These are phyloP conservation scores for Chytridium lagenaria DNA, from an alignment of 371 early-diverging fungal genomes.

Conservation along the genomic window DNA sequence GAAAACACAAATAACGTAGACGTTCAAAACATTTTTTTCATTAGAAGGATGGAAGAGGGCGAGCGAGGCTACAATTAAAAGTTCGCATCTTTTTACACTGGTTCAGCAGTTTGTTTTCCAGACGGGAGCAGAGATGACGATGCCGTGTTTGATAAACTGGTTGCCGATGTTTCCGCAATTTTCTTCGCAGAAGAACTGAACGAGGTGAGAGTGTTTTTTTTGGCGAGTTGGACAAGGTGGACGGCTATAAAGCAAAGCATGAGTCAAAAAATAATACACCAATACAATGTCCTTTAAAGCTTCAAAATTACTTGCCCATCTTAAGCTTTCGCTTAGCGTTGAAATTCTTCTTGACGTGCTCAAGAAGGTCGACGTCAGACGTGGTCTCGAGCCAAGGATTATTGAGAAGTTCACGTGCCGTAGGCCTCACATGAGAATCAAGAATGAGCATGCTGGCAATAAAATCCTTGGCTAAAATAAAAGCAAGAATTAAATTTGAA, in stretches of 20 bases:
- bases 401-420: slow-evolving; percentile 73
- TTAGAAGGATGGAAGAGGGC: too few relatives aligned
- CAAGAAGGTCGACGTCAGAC: slow-evolving; percentile 64
- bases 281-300: too few relatives aligned
- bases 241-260: background rate
- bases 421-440: slow-evolving; percentile 72
- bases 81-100: too few relatives aligned
- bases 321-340: slow-evolving; percentile 62
- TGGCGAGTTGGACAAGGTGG: background rate
- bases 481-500: background rate
- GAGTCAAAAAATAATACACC: background rate
- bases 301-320: background rate
- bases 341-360: slow-evolving; percentile 79
- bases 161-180: too few relatives aligned
- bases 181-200: too few relatives aligned
- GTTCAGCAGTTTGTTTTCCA: too few relatives aligned
- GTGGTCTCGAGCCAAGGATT: slow-evolving; percentile 73
- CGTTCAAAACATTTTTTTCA: too few relatives aligned
- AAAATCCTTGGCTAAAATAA: slow-evolving; percentile 83
- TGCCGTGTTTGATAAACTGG: too few relatives aligned
- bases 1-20: too few relatives aligned
- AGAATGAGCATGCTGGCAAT: slow-evolving; percentile 75
- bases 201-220: background rate
- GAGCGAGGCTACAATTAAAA: too few relatives aligned
- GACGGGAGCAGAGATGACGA: too few relatives aligned